Percentiles rank a stretch among this genome's conserved stretches.
phyloP scores from a whole-genome alignment of 2,329 filamentous ascomycete species.

The Colletotrichum eleusines region DNA sequence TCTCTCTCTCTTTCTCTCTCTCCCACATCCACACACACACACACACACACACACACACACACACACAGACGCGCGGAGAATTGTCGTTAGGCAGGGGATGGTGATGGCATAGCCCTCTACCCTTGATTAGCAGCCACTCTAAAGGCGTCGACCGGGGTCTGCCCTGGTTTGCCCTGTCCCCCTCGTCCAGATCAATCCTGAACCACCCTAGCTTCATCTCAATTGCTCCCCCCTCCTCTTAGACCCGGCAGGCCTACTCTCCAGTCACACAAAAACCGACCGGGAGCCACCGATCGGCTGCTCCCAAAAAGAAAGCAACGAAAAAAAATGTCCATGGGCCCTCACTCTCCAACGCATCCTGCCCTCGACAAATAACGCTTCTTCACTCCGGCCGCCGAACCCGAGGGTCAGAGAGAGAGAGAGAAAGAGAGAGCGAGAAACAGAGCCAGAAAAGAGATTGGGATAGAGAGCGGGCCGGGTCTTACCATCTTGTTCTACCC shows the following conservation, averaged over 20 bases:
- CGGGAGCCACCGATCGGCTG: constrained; percentile 56
- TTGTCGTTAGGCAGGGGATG: constrained; percentile 50
- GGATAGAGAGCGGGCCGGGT: constrained; percentile 23
- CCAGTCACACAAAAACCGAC: constrained; percentile 64
- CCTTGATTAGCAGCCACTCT: constrained; percentile 56
- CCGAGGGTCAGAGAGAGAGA: constrained; percentile 16
- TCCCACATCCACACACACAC: constrained; percentile 18
- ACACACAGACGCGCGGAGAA: constrained; percentile 52
- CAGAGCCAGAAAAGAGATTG: constrained; percentile 22
- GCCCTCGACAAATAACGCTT: constrained; percentile 43
- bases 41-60: constrained; percentile 26
- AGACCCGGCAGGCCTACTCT: constrained; percentile 41
- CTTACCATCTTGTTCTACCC: constrained; percentile 37
- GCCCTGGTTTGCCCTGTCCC: constrained; percentile 52
- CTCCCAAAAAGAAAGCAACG: constrained; percentile 39
- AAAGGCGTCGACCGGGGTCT: constrained; percentile 52
- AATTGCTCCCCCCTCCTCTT: constrained; percentile 54
- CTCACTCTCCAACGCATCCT: constrained; percentile 45
- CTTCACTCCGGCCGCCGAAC: constrained; percentile 36
- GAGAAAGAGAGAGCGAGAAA: constrained; percentile 26
- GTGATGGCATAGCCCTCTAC: constrained; percentile 50
- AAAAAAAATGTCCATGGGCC: constrained; percentile 46
- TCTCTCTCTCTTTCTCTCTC: constrained; percentile 23
- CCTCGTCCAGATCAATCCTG: constrained; percentile 52
- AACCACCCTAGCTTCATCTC: constrained; percentile 58